Evolutionary conservation across 352 stramenopile genomes (phyloP).

Genomic region (Hyaloperonospora arabidopsidis): DNA sequence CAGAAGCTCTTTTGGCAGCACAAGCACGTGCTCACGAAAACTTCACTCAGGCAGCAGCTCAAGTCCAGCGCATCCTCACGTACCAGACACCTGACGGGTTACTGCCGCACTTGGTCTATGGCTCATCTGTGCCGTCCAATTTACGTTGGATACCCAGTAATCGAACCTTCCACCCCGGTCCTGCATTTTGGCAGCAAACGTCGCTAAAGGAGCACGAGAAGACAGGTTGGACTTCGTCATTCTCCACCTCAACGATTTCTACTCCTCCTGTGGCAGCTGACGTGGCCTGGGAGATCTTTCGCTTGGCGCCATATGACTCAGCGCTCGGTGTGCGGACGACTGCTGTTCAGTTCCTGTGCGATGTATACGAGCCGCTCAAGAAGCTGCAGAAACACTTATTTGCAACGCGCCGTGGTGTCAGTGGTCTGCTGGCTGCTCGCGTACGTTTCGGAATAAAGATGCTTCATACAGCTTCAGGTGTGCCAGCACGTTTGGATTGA

Average conservation of each 20-base stretch:
- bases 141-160: slow-evolving; percentile 52
- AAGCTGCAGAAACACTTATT: slow-evolving; percentile 53
- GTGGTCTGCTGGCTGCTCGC: slow-evolving; percentile 33
- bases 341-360: slow-evolving; percentile 66
- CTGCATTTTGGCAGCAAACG: slow-evolving; percentile 49
- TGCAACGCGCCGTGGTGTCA: slow-evolving; percentile 18
- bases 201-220: not conserved
- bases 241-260: slow-evolving; percentile 51
- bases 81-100: slow-evolving; percentile 50
- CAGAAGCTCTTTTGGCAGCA: slow-evolving; percentile 64
- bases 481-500: not conserved
- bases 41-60: slow-evolving; percentile 46
- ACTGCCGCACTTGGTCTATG: slow-evolving; percentile 71
- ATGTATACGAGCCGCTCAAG: slow-evolving; percentile 50
- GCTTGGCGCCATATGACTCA: slow-evolving; percentile 69
- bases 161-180: slow-evolving; percentile 71
- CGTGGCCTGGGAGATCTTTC: slow-evolving; percentile 78
- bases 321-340: slow-evolving; percentile 46
- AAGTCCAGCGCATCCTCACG: slow-evolving; percentile 65
- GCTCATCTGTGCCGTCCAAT: slow-evolving; percentile 46
- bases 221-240: not conserved
- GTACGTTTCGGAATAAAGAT: slow-evolving; percentile 22
- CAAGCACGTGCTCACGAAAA: slow-evolving; percentile 75
- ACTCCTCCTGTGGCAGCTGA: slow-evolving; percentile 68
- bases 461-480: not conserved